Conservation (phyloP, 257 asterid genomes). For the Linaria vulgaris region DNA sequence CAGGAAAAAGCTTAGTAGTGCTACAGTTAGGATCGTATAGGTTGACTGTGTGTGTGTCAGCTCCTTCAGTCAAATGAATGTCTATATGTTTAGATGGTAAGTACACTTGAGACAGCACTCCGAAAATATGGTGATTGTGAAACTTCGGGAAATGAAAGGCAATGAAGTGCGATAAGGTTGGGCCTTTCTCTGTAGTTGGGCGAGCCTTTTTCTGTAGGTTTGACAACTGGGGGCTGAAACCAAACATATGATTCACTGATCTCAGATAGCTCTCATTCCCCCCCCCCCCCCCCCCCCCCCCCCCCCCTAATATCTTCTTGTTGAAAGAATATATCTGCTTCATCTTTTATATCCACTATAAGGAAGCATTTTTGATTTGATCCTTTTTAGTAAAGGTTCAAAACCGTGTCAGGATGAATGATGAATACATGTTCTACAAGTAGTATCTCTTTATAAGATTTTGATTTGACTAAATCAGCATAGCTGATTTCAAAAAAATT, state of each 20-base stretch:
- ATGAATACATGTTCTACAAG: no score
- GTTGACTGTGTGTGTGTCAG: background rate
- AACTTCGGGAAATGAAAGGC: background rate
- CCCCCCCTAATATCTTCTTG: background rate
- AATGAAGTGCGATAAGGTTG: background rate
- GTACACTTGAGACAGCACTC: background rate
- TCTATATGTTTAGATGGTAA: background rate
- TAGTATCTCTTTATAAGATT: no score
- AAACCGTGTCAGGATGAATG: no score
- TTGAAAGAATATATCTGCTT: no score
- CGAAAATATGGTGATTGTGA: background rate
- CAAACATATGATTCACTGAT: background rate
- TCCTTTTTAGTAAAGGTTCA: no score
- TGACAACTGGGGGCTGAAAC: background rate
- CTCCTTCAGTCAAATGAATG: background rate
- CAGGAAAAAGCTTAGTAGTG: background rate
- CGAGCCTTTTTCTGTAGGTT: no score
- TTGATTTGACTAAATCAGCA: no score
- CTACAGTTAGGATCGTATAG: slow-evolving; percentile 1
- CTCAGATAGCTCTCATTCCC: no score
- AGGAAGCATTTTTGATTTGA: no score
- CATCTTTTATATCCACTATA: no score
- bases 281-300: no score
- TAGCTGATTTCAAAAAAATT: no score
- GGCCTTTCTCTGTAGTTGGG: slow-evolving; percentile 10